Percentiles rank a stretch among this genome's conserved stretches.
Evolutionary conservation across 177 flowering plant species (phyloP).

Genomic region (Vitis hybrid): DNA sequence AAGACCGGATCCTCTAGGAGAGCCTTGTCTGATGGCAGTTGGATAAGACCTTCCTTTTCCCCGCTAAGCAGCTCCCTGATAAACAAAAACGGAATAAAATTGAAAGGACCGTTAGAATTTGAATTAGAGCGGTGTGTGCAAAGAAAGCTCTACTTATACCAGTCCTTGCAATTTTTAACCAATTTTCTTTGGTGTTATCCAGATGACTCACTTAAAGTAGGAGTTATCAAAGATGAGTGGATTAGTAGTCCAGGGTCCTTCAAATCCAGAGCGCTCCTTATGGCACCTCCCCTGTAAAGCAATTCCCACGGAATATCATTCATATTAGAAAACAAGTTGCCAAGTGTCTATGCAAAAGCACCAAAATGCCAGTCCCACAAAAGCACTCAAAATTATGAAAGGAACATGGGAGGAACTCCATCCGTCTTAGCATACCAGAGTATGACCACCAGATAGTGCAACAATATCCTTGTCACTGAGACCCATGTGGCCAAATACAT

Average conservation of each 20-base stretch:
- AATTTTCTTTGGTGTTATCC: too few species aligned
- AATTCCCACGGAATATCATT: background rate
- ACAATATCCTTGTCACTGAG: slow-evolving; percentile 69
- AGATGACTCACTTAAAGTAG: slow-evolving; percentile 66
- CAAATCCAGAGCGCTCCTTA: slow-evolving; percentile 94
- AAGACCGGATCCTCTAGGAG: slow-evolving; percentile 73
- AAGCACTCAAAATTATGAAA: background rate
- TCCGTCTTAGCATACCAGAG: slow-evolving; percentile 39
- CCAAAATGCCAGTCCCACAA: background rate
- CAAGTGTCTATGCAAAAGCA: background rate
- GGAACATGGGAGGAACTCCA: background rate
- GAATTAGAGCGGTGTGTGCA: background rate
- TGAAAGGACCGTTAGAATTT: background rate
- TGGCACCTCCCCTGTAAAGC: slow-evolving; percentile 77
- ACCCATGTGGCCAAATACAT: slow-evolving; percentile 69
- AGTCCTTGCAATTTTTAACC: too few species aligned
- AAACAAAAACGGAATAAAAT: background rate
- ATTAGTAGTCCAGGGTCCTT: slow-evolving; percentile 90
- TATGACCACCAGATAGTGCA: slow-evolving; percentile 80
- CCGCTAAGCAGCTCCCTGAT: slow-evolving; percentile 74
- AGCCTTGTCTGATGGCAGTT: slow-evolving; percentile 79
- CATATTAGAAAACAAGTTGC: background rate
- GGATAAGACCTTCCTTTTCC: slow-evolving; percentile 83
- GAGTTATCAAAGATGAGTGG: slow-evolving; percentile 87
- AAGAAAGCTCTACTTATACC: background rate